Evolutionary conservation across 768 basidiomycete species (phyloP).

Genomic region (Cystofilobasidium macerans): DNA sequence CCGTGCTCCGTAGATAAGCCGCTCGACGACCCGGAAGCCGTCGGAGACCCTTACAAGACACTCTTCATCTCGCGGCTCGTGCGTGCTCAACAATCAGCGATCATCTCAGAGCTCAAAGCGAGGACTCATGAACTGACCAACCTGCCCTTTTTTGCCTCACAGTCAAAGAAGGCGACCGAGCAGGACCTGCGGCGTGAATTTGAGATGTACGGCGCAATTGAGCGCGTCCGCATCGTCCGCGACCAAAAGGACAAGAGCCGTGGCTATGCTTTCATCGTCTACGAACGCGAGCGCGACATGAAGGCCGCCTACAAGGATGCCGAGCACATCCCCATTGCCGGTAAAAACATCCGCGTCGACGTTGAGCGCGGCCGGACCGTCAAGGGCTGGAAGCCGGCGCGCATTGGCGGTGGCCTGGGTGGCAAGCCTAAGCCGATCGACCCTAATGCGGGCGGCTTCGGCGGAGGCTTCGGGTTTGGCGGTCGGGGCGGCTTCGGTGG

Average conservation of each 20-base stretch:
- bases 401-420: slow-evolving; percentile 97
- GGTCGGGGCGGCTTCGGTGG: slow-evolving; percentile 24
- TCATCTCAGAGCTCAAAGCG: neutral
- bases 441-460: slow-evolving; percentile 41
- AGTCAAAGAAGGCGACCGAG: slow-evolving; percentile 89
- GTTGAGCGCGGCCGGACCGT: slow-evolving; percentile 97
- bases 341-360: slow-evolving; percentile 90
- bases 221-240: slow-evolving; percentile 82
- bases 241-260: slow-evolving; percentile 77
- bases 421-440: slow-evolving; percentile 59
- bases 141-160: neutral
- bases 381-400: slow-evolving; percentile 93
- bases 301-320: slow-evolving; percentile 99
- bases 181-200: slow-evolving; percentile 88
- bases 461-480: slow-evolving; percentile 22
- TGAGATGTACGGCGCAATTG: slow-evolving; percentile 86
- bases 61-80: slow-evolving; percentile 91
- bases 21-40: slow-evolving; percentile 74
- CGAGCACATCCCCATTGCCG: slow-evolving; percentile 88
- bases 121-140: neutral
- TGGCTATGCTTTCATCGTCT: slow-evolving; percentile 95
- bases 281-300: slow-evolving; percentile 97
- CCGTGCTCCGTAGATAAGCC: slow-evolving; percentile 63
- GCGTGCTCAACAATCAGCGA: slow-evolving; percentile 28
- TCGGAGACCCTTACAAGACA: slow-evolving; percentile 97